Evolutionary conservation across 192 early-diverging fungal genomes (phyloP).

Genomic region (Coemansia sp.): DNA sequence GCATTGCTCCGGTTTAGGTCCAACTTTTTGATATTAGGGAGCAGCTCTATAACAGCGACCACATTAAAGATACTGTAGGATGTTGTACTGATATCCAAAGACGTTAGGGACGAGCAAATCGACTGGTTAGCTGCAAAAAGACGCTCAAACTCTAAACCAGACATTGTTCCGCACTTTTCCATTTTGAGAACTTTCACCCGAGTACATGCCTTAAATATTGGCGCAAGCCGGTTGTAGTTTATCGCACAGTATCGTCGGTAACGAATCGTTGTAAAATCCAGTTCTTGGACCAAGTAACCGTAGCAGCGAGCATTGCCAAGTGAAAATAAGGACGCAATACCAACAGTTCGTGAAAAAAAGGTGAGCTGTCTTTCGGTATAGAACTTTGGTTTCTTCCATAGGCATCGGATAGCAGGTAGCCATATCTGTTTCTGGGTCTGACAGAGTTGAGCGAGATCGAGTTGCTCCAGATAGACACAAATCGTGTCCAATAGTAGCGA

Average conservation of each 20-base stretch:
- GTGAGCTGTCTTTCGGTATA: background rate
- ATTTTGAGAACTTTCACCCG: constrained; percentile 5
- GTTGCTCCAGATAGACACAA: background rate
- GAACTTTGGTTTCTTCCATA: constrained; percentile 12
- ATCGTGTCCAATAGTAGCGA: no score
- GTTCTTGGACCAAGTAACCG: constrained; percentile 13
- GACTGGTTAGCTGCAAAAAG: background rate
- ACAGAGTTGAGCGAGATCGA: background rate
- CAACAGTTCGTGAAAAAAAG: background rate
- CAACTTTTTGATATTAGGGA: constrained; percentile 1
- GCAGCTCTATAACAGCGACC: background rate
- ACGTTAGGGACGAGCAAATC: constrained; percentile 7
- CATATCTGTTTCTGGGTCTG: constrained; percentile 4
- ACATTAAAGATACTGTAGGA: background rate
- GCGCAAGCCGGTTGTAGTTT: background rate
- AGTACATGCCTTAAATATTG: constrained; percentile 8
- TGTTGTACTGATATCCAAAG: constrained; percentile 17
- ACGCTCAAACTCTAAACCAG: background rate
- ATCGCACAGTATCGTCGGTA: constrained; percentile 1
- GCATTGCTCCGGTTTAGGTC: background rate
- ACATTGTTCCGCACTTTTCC: constrained; percentile 5
- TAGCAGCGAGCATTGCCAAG: constrained; percentile 5
- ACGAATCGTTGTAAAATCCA: constrained; percentile 18
- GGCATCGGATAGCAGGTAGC: background rate
- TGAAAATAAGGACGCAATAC: background rate